A percentile compares a stretch with the other conserved stretches of the same genome.
These are phyloP conservation scores for Oxalis stricta DNA, from an alignment of 441 rosid species.

Conservation along the genomic window DNA sequence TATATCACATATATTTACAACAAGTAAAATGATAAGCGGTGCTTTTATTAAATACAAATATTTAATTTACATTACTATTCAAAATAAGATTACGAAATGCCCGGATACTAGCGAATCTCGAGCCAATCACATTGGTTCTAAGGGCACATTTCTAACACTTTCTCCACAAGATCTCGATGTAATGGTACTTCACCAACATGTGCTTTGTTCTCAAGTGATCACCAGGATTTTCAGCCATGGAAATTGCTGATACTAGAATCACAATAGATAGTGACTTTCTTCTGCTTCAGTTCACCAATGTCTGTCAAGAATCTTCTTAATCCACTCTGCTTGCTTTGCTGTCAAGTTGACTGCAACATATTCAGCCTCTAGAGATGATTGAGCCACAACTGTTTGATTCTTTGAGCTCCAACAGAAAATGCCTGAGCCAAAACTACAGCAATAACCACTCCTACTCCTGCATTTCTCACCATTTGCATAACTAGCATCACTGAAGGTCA, in stretches of 20 bases:
- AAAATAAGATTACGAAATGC: too few species aligned
- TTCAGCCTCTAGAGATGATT: neutral
- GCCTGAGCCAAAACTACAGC: neutral
- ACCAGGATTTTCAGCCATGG: neutral
- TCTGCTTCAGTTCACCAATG: neutral
- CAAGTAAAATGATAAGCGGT: too few species aligned
- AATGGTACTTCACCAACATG: neutral
- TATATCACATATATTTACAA: too few species aligned
- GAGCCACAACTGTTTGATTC: neutral
- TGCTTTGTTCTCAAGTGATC: neutral
- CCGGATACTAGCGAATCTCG: too few species aligned
- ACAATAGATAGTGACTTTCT: neutral
- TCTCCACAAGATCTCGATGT: too few species aligned
- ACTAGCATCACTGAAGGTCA: neutral
- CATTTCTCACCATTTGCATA: neutral
- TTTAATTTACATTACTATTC: too few species aligned
- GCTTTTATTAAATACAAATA: too few species aligned
- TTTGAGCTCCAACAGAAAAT: neutral
- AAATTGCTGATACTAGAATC: neutral
- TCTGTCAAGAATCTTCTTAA: neutral
- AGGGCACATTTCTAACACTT: too few species aligned
- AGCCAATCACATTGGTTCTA: too few species aligned
- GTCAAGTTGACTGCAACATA: neutral
- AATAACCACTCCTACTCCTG: neutral
- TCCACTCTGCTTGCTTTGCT: neutral